These are phyloP conservation scores for Suzukiozyma palmioleophila DNA, from an alignment of 1,139 yeast species.

Conservation along the genomic window DNA sequence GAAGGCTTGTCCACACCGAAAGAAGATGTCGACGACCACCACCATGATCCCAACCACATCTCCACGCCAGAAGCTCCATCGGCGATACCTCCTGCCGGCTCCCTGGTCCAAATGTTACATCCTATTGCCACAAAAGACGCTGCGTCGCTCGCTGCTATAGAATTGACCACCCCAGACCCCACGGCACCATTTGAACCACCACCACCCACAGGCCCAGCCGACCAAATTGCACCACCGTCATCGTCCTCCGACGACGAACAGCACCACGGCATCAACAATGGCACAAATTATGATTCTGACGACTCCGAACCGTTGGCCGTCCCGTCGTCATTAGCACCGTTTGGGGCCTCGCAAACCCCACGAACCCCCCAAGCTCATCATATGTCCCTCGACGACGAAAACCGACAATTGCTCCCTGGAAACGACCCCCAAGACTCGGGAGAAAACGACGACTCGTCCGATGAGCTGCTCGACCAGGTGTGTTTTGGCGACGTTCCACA, in stretches of 20 bases:
- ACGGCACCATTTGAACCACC: too few relatives aligned
- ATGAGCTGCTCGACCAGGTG: constrained; percentile 9
- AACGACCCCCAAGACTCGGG: constrained; percentile 3
- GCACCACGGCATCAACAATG: not conserved
- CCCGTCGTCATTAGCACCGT: constrained; percentile 6
- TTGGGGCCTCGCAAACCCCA: not conserved
- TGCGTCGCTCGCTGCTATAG: not conserved
- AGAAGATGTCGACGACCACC: not conserved
- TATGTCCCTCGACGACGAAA: constrained; percentile 1
- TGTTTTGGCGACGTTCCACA: constrained; percentile 8
- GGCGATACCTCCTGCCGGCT: not conserved
- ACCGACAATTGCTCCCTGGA: not conserved
- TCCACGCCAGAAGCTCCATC: not conserved
- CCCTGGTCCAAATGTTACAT: not conserved
- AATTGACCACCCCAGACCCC: too few relatives aligned
- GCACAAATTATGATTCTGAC: not conserved
- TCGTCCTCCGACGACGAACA: not conserved
- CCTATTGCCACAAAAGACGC: not conserved
- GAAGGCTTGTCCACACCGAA: not conserved
- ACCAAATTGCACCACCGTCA: too few relatives aligned
- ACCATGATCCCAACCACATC: not conserved
- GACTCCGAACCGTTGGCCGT: constrained; percentile 5
- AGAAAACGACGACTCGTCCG: constrained; percentile 4
- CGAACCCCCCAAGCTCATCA: not conserved
- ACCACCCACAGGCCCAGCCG: too few relatives aligned